Evolutionary conservation across 306 rosid genomes (phyloP), one percentile per base, ranked within the genome.

Genomic region (Trichosanthes cucumerina): DNA sequence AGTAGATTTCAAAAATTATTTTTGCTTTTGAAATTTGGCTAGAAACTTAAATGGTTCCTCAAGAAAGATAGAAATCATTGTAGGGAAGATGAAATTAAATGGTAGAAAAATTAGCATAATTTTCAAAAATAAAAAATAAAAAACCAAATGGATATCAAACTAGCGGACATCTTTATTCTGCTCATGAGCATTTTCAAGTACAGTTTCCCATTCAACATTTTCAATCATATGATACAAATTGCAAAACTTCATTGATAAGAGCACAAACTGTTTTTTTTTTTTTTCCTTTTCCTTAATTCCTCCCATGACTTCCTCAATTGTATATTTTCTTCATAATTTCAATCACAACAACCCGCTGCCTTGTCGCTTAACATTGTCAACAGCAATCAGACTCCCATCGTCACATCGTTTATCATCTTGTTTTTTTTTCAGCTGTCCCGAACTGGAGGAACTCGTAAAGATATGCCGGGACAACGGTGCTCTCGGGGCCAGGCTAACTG

Each of bases 401-500:
- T 31, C 13, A 63, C 41, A 7, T 31, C 4, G 7, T 33, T 64
- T 2, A 44, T 39, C 46, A 19, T 70, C 31, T 78, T 56, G 47
- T 81, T 81, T 38, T 78, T 76, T 52, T 54, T 79, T 78, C 83
- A 95, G 99, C 87, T 96, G 99, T 79, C 97, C 93, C 0, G 99
- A 96, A 84, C 83, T 96, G 89, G 99, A 96, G 84, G 99, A 96
- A 87, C 99, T 96, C 2, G 96, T 93, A 66, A 80, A 82, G 9
- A 49, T 80, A 41, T 88, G 91, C 68, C 89, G 91, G 49, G 82
- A 84, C 8, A 83, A 87, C 21, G 92, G 91, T 16, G 99, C 99
- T 70, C 89, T 91, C 12, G 99, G 99, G 82, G 97, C 98, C 64
- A 86, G 99, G 88, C 96, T 95, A 50, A 95, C 99, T 0, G 99